A percentile compares a stretch with the other conserved stretches of the same genome.
Evolutionary conservation across 257 asterid genomes (phyloP).

Genomic region (Nicotiana paniculata): DNA sequence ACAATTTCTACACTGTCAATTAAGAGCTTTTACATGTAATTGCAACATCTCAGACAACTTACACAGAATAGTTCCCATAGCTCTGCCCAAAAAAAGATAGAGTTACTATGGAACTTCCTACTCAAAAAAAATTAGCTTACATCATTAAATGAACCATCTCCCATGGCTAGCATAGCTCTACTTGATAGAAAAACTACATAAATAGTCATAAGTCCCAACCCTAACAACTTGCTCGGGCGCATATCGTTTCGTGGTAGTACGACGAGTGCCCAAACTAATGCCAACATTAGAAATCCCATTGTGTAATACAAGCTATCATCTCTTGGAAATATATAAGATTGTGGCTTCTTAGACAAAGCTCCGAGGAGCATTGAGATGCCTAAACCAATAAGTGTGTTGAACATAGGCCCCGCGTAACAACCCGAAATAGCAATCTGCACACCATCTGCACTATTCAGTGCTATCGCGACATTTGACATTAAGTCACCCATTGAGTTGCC

Average conservation of each 20-base stretch:
- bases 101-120: neutral
- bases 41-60: neutral
- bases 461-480: constrained; percentile 73
- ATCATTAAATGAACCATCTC: constrained; percentile 36
- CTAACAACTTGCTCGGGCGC: constrained; percentile 61
- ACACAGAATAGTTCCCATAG: neutral
- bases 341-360: constrained; percentile 49
- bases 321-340: constrained; percentile 40
- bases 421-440: constrained; percentile 86
- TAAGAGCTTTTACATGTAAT: neutral
- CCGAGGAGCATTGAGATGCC: constrained; percentile 67
- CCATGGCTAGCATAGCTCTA: constrained; percentile 44
- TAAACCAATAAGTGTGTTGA: constrained; percentile 65
- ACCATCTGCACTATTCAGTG: constrained; percentile 51
- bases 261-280: constrained; percentile 60
- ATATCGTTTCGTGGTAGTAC: constrained; percentile 51
- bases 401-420: constrained; percentile 85
- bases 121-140: constrained; percentile 9
- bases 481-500: constrained; percentile 90
- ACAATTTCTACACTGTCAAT: neutral
- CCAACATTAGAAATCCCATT: constrained; percentile 45
- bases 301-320: constrained; percentile 63
- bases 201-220: constrained; percentile 54
- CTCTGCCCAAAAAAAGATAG: neutral
- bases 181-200: constrained; percentile 50